These are phyloP conservation scores for Fonsecaea nubica DNA, from an alignment of 2,329 filamentous ascomycete species.

Conservation along the genomic window DNA sequence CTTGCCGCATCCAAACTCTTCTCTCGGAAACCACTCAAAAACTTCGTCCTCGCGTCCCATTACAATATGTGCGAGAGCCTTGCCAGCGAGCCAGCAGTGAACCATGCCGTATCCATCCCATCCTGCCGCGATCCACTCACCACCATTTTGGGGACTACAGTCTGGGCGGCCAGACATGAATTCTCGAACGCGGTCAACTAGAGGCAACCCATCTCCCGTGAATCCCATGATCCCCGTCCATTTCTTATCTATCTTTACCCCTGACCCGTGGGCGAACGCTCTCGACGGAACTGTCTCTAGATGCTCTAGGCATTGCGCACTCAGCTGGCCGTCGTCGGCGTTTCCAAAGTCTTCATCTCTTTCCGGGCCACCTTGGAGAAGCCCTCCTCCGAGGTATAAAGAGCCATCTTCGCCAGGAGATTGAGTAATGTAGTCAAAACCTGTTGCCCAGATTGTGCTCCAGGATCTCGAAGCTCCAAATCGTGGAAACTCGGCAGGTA, in stretches of 20 bases:
- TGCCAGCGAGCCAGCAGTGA: conserved; percentile 42
- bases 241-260: conserved; percentile 33
- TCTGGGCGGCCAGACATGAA: conserved; percentile 30
- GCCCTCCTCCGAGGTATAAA: conserved; percentile 32
- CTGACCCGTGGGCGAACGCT: conserved; percentile 23
- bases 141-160: conserved; percentile 21
- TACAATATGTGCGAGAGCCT: conserved; percentile 41
- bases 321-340: conserved; percentile 45
- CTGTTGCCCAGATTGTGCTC: conserved; percentile 30
- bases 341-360: conserved; percentile 45
- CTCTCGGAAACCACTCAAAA: conserved; percentile 30
- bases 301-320: conserved; percentile 30
- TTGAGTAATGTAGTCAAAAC: conserved; percentile 38
- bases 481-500: conserved; percentile 39
- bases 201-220: conserved; percentile 43
- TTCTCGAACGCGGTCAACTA: conserved; percentile 40
- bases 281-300: conserved; percentile 23
- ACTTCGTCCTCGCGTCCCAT: conserved; percentile 31
- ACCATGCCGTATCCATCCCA: conserved; percentile 45
- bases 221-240: conserved; percentile 46
- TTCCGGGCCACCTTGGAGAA: conserved; percentile 43
- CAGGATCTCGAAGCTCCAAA: conserved; percentile 38
- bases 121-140: conserved; percentile 44
- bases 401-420: conserved; percentile 36
- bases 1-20: conserved; percentile 31